Evolutionary conservation across 2,329 filamentous ascomycete genomes (phyloP).

Genomic region (Zasmidium cellare): DNA sequence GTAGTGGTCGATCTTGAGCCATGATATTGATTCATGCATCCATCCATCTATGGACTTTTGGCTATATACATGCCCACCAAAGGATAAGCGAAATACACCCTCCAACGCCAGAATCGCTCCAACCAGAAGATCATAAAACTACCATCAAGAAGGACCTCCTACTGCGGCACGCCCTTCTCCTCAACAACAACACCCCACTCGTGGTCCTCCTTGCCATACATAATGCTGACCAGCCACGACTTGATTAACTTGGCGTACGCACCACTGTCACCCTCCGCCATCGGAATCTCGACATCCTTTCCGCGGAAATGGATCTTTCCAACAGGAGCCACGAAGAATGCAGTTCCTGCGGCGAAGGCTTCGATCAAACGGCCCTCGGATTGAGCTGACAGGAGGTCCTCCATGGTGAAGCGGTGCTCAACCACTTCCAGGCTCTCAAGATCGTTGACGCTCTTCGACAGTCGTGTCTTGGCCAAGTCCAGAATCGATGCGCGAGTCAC

Average conservation of each 20-base stretch:
- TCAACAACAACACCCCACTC: conserved; percentile 50
- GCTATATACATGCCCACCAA: background rate
- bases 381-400: conserved; percentile 70
- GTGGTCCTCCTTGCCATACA: conserved; percentile 49
- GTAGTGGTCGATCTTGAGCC: too few species aligned
- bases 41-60: background rate
- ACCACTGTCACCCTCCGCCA: conserved; percentile 42
- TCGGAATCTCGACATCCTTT: conserved; percentile 44
- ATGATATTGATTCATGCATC: too few species aligned
- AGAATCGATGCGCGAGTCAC: conserved; percentile 82
- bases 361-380: conserved; percentile 77
- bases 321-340: conserved; percentile 55
- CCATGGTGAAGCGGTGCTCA: conserved; percentile 80
- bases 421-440: conserved; percentile 64
- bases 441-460: conserved; percentile 40
- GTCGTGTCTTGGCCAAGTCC: conserved; percentile 66
- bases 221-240: conserved; percentile 50
- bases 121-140: background rate
- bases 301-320: conserved; percentile 47
- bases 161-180: conserved; percentile 28
- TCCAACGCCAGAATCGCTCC: background rate
- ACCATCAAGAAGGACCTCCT: background rate
- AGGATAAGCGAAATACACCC: background rate
- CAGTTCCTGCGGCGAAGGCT: conserved; percentile 84
- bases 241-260: conserved; percentile 45